Base-by-base conservation (phyloP, 1,284 basidiomycete genomes). In the Microbotryum saponariae region DNA sequence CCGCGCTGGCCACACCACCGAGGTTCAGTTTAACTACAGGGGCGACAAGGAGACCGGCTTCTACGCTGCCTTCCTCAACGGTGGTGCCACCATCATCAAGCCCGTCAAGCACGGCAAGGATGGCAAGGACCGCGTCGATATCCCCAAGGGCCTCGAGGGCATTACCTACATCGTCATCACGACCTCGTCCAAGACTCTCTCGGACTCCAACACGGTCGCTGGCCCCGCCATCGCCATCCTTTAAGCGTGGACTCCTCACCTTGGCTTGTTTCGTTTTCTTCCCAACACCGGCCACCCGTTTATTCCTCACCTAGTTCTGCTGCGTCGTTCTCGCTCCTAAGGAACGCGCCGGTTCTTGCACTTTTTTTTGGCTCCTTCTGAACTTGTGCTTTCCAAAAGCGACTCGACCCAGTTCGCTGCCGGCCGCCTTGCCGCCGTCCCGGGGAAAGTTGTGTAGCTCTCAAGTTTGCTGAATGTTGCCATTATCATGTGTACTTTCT, bases 131-230 rank as follows among this genome's bases (percentile, higher is more conserved):
- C 62, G 65, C 54, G 64, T 70, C 52, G 70, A 67, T 29, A 59
- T 73, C 29, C 73, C 73, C 54, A 25, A 62, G 54, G 69, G 63
- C 14, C 58, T 72, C 56, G 61, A 53, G 5, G 70, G 66, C 62
- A 70, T 49, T 52, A 60, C 62, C 71, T 73, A 72, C 56, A 42
- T 72, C 58, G 74, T 77, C 70, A 74, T 77, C 12, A 69, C 73
- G 60, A 70, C 78, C 65, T 27, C 63, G 6, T 52, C 55, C 46
- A 66, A 23, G 51, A 51, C 72, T 47, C 70, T 78, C 58, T 70
- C 74, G 27, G 78, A 80, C 62, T 64, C 62, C 48, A 77, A 73
- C 63, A 78, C 76, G 12, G 76, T 82, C 62, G 81, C 81, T 37
- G 81, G 81, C 2, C 79, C 79, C 29, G 76, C 75, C 6, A 74